Evolutionary conservation across 495 filamentous ascomycete species (phyloP).

Genomic region (Aspergillus baeticus): DNA sequence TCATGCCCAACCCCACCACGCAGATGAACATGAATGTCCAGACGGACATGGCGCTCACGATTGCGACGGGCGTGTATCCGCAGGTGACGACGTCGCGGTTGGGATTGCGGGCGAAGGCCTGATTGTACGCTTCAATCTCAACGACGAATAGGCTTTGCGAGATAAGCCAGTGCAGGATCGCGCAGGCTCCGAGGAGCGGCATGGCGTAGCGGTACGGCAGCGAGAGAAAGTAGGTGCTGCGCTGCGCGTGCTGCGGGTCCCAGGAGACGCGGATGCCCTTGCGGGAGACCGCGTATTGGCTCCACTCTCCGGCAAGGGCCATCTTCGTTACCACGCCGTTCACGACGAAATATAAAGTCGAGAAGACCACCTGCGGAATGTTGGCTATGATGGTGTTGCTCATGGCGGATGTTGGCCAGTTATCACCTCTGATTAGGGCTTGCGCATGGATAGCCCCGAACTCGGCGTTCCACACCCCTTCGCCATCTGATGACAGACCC

Average conservation of each 20-base stretch:
- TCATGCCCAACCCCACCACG: conserved; percentile 15
- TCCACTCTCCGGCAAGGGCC: conserved; percentile 37
- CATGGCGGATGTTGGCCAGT: conserved; percentile 1
- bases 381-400: conserved; percentile 26
- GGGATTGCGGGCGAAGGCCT: background rate
- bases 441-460: background rate
- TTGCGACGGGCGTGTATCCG: conserved; percentile 31
- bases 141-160: conserved; percentile 42
- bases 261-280: conserved; percentile 46
- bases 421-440: background rate
- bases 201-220: conserved; percentile 41
- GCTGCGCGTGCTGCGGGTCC: conserved; percentile 37
- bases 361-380: conserved; percentile 42
- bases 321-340: conserved; percentile 42
- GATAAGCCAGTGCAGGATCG: conserved; percentile 39
- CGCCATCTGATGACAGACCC: background rate
- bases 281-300: conserved; percentile 21
- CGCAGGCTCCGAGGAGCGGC: conserved; percentile 26
- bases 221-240: conserved; percentile 39
- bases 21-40: conserved; percentile 17
- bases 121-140: conserved; percentile 19
- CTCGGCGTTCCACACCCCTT: conserved; percentile 21
- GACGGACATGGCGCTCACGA: conserved; percentile 28
- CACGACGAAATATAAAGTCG: conserved; percentile 39
- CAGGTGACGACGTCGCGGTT: conserved; percentile 18